Base-by-base conservation (phyloP, 805 yeast species). In the Metschnikowia peoriensis region DNA sequence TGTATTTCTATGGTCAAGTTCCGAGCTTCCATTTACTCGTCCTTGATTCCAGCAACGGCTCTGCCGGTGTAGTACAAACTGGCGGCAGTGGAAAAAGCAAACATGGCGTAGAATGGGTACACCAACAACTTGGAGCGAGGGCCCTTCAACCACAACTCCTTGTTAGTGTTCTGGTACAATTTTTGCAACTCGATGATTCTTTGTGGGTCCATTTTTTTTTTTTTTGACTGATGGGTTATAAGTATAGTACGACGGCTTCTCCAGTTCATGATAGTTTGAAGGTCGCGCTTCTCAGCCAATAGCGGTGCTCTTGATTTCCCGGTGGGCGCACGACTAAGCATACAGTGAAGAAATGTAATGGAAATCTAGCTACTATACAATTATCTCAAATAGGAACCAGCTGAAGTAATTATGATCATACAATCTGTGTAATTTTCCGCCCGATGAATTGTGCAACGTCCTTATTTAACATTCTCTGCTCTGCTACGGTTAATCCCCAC, bases 81-180 rank as follows among this genome's bases (percentile, higher is more conserved):
- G 55, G 81, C 79, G 54, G 77, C 78, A 47, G 89, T 82, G 58
- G 89, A 76, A 55, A 85, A 78, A 51, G 88, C 75, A 71, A 88
- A 85, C 55, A 84, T 76, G 57, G 88, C 89, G 76, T 79, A 85
- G 81, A 84, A 89, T 67, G 96, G 96, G 74, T 84, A 85, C 60
- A 88, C 79, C 68, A 85, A 71, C 64, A 79, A 75, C 73, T 86
- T 86, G 60, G 94, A 82, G 60, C 70, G 64, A 54, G 63, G 61
- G 22, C 78, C 78, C 68, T 74, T 72, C 68, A 73, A 71, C 78
- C 78, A 75, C 65, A 75, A 73, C 58, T 64, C 68, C 64, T 71
- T 63, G 66, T 67, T 60, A 53, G 77, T 68, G 67, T 64, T 67
- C 64, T 75, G 79, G 68, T 73, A 75, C 55, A 67, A 70, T 63